Evolutionary conservation across 768 basidiomycete genomes (phyloP).

Genomic region (Pulveroboletus sp.): DNA sequence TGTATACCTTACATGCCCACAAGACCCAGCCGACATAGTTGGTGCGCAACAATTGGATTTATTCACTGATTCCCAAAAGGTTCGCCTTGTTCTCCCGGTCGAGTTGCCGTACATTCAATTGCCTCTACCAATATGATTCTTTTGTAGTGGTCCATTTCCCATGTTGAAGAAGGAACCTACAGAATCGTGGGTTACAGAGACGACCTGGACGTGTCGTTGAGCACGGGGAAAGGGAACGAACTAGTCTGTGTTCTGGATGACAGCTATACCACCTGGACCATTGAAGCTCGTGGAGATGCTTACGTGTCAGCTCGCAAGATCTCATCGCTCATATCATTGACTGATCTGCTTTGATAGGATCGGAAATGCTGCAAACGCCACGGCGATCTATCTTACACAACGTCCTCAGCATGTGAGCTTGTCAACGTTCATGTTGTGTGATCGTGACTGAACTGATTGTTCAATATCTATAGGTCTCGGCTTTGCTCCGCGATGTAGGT

Average conservation of each 20-base stretch:
- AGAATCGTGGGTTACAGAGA: neutral
- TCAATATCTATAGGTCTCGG: neutral
- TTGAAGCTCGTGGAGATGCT: neutral
- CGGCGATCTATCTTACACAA: constrained; percentile 1
- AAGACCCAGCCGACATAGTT: neutral
- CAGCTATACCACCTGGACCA: neutral
- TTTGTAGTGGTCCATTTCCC: neutral
- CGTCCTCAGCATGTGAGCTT: constrained; percentile 2
- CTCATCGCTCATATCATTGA: neutral
- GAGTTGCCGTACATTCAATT: neutral
- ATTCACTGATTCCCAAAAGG: neutral
- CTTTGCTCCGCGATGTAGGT: constrained; percentile 3
- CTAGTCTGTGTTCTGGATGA: neutral
- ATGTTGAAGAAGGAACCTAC: neutral
- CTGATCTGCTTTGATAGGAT: neutral
- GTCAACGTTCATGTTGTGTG: neutral
- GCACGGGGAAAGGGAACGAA: neutral
- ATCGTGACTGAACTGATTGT: neutral
- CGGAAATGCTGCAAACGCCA: constrained; percentile 7
- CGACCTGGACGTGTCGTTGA: neutral
- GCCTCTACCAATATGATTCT: neutral
- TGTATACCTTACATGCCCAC: neutral
- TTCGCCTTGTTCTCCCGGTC: neutral
- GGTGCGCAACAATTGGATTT: neutral
- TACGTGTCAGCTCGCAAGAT: neutral